Evolutionary conservation across 805 yeast genomes (phyloP).

Genomic region (Hanseniaspora lachancei): DNA sequence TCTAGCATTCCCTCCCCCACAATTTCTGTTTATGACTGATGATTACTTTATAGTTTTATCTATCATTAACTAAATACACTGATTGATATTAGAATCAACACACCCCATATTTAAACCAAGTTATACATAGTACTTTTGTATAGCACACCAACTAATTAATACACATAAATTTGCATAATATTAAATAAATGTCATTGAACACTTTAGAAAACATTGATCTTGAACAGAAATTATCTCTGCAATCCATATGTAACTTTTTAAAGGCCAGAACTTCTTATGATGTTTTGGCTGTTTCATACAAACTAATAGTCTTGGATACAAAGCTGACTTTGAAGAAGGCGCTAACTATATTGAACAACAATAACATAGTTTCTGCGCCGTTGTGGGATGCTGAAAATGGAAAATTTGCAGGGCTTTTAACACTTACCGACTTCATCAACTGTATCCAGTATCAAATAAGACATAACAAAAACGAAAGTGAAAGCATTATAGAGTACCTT

Average conservation of each 20-base stretch:
- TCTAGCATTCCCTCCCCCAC: too few species aligned
- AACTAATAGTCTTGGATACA: slow-evolving; percentile 87
- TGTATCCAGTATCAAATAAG: slow-evolving; percentile 90
- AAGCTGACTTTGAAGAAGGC: slow-evolving; percentile 81
- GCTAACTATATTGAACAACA: slow-evolving; percentile 75
- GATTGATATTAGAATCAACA: too few species aligned
- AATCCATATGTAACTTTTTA: slow-evolving; percentile 70
- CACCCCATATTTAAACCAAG: too few species aligned
- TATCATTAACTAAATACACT: too few species aligned
- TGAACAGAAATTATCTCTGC: slow-evolving; percentile 64
- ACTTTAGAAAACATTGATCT: slow-evolving; percentile 27
- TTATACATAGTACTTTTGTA: too few species aligned
- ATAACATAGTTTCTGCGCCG: slow-evolving; percentile 92
- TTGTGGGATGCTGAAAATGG: slow-evolving; percentile 86
- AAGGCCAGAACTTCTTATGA: slow-evolving; percentile 91
- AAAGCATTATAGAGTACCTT: slow-evolving; percentile 73
- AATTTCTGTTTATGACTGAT: too few species aligned
- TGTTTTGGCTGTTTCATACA: slow-evolving; percentile 86
- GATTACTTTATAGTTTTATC: too few species aligned
- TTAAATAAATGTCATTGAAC: not conserved
- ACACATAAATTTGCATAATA: not conserved
- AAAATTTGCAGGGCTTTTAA: slow-evolving; percentile 84
- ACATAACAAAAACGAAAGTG: slow-evolving; percentile 53
- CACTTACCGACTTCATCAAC: slow-evolving; percentile 84
- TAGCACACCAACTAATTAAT: not conserved